Percentiles rank a stretch among this genome's conserved stretches.
These are phyloP conservation scores for Hortiboletus flavorubellus DNA, from an alignment of 768 basidiomycete species.

Conservation along the genomic window DNA sequence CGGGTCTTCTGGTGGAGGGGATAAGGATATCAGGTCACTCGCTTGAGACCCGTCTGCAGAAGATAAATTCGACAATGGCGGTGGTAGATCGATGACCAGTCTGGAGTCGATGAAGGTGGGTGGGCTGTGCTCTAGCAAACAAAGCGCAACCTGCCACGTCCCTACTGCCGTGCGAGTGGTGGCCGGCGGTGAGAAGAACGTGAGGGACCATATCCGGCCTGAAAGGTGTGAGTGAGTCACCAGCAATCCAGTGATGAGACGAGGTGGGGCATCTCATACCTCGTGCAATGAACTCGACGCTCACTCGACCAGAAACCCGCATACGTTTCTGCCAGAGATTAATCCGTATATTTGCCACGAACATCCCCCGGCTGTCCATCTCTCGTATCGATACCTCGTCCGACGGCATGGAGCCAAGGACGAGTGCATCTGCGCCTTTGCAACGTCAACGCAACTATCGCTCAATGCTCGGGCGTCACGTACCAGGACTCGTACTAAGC, in stretches of 20 bases:
- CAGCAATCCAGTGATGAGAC: neutral
- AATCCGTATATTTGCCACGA: conserved; percentile 43
- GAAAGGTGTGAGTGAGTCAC: neutral
- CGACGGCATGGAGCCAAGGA: conserved; percentile 41
- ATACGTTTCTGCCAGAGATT: conserved; percentile 70
- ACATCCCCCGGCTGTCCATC: conserved; percentile 47
- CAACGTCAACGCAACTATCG: neutral
- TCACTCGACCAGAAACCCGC: conserved; percentile 53
- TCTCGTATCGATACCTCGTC: conserved; percentile 60
- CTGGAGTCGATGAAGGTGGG: conserved; percentile 56
- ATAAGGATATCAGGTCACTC: conserved; percentile 10
- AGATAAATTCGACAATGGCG: neutral
- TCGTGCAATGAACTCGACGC: conserved; percentile 64
- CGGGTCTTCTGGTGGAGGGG: neutral
- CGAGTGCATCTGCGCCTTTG: conserved; percentile 46
- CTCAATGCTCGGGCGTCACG: neutral
- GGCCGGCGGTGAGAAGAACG: conserved; percentile 17
- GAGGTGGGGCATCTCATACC: conserved; percentile 25
- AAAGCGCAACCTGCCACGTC: conserved; percentile 45
- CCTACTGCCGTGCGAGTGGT: conserved; percentile 7
- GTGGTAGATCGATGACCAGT: conserved; percentile 42
- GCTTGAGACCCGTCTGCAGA: neutral
- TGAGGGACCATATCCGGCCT: conserved; percentile 30
- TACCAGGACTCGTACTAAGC: conserved; percentile 13
- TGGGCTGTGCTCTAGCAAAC: conserved; percentile 52